Percentiles rank a stretch among this genome's conserved stretches.
Evolutionary conservation across 768 basidiomycete species (phyloP).

Genomic region (Termitomyces sp.): DNA sequence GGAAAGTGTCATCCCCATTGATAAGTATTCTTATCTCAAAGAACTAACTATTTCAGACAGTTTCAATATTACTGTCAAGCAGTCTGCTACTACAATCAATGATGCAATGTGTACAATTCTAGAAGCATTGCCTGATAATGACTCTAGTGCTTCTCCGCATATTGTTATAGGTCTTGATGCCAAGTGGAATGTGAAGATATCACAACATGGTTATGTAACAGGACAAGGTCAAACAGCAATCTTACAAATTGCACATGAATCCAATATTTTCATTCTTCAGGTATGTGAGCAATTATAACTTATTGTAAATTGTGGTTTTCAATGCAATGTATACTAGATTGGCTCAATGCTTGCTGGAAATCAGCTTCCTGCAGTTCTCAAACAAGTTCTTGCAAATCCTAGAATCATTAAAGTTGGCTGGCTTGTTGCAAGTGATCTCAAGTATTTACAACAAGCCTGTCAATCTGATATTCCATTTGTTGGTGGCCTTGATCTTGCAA

Average conservation of each 20-base stretch:
- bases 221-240: neutral
- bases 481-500: no score
- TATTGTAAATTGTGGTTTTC: no score
- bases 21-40: constrained; percentile 15
- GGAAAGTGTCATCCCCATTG: constrained; percentile 10
- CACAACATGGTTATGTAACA: neutral
- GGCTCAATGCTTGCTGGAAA: neutral
- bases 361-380: neutral
- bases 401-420: neutral
- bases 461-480: no score
- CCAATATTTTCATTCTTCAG: no score
- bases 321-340: no score
- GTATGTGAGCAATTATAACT: no score
- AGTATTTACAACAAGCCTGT: neutral
- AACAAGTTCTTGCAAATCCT: neutral
- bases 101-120: constrained; percentile 14
- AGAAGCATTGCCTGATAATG: constrained; percentile 10
- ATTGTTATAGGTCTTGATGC: constrained; percentile 16
- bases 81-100: constrained; percentile 10
- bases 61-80: constrained; percentile 8
- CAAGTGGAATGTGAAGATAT: constrained; percentile 20
- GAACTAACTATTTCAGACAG: constrained; percentile 10
- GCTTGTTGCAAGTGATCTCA: neutral
- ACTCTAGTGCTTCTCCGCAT: neutral
- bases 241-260: no score